Base-by-base conservation (phyloP, 2,329 filamentous ascomycete species). In the Fusarium coffeatum region DNA sequence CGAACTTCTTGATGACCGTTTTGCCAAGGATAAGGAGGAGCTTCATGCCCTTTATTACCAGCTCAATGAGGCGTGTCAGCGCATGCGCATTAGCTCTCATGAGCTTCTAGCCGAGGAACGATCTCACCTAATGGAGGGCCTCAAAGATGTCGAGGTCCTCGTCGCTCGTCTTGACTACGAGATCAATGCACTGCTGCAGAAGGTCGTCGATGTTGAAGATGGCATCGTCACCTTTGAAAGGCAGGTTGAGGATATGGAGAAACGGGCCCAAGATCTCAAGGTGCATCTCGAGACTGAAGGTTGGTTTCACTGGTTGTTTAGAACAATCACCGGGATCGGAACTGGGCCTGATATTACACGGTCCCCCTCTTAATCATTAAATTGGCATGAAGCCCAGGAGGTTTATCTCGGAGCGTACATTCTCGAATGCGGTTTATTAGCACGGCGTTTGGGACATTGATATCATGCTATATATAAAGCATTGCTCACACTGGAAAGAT, bases 121-220 rank as follows among this genome's bases (percentile, higher is more conserved):
- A 42, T 85, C 86, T 23, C 85, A 87, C 55, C 83, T 97, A 40
- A 88, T 87, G 6, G 93, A 96, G 76, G 86, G 87, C 18, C 84
- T 94, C 65, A 91, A 91, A 78, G 92, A 96, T 68, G 85, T 98
- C 16, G 94, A 97, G 77, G 87, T 91, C 23, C 83, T 97, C 41
- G 89, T 91, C 5, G 93, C 93, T 22, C 94, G 94, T 79, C 84
- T 98, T 58, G 94, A 98, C 75, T 98, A 98, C 79, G 95, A 98
- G 82, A 90, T 98, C 66, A 88, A 91, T 64, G 89, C 90, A 18
- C 83, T 98, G n/a, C 85, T 89, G 50, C 89, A 90, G 49, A 93
- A 93, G 74, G 91, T 97, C 12, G 87, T 92, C 73, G 95, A 98
- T 76, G 92, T 97, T 11, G 94, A 97, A 76, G 92, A 93, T 66